Conservation (phyloP, 2,329 filamentous ascomycete species). For the Xylariaceae sp. region DNA sequence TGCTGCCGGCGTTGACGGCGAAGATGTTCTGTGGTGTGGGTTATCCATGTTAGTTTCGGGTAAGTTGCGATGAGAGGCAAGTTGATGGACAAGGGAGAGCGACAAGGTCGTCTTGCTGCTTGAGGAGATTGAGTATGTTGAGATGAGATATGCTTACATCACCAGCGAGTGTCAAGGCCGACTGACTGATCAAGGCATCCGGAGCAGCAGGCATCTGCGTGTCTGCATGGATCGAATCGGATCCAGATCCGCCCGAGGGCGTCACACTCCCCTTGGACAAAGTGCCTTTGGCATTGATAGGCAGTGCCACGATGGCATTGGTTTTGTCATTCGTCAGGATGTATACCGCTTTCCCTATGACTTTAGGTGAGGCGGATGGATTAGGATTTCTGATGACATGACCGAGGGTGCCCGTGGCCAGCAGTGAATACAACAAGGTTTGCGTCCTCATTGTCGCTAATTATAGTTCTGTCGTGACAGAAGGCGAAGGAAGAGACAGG, state of each 20-base stretch:
- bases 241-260: slow-evolving; percentile 45
- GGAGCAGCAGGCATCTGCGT: slow-evolving; percentile 29
- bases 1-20: slow-evolving; percentile 52
- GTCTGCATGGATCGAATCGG: slow-evolving; percentile 35
- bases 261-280: slow-evolving; percentile 41
- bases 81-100: no score
- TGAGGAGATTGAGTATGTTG: slow-evolving; percentile 4
- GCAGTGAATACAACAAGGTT: slow-evolving; percentile 8
- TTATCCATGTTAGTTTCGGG: no score
- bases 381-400: slow-evolving; percentile 13
- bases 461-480: no score
- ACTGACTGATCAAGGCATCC: slow-evolving; percentile 51
- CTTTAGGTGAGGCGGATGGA: neutral
- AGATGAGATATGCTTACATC: slow-evolving; percentile 37
- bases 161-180: slow-evolving; percentile 45
- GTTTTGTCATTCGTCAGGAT: slow-evolving; percentile 49
- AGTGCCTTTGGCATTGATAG: slow-evolving; percentile 43
- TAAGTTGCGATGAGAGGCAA: no score
- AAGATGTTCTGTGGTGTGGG: slow-evolving; percentile 43
- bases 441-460: neutral
- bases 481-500: neutral
- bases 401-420: slow-evolving; percentile 13
- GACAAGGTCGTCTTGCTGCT: no score
- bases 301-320: slow-evolving; percentile 49
- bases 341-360: slow-evolving; percentile 47